These are phyloP conservation scores for Pichia thaimueangensis DNA, from an alignment of 805 yeast species.

Conservation along the genomic window DNA sequence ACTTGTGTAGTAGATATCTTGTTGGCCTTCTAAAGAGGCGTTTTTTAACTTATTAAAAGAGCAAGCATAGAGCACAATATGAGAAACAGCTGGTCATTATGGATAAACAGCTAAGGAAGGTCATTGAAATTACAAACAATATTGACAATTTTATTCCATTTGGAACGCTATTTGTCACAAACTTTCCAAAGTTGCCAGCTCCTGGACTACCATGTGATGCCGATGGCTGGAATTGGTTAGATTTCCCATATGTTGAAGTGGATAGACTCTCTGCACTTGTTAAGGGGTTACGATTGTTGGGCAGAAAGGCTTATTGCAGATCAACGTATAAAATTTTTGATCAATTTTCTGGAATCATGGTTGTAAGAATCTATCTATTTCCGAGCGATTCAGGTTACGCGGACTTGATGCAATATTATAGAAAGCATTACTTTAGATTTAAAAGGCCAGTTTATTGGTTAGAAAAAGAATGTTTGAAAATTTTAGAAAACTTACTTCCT, in stretches of 20 bases:
- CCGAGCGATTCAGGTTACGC: slow-evolving; percentile 39
- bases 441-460: slow-evolving; percentile 32
- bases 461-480: slow-evolving; percentile 24
- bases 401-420: slow-evolving; percentile 30
- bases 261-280: slow-evolving; percentile 16
- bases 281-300: slow-evolving; percentile 37
- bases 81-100: too few relatives aligned
- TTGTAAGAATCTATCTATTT: slow-evolving; percentile 41
- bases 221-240: slow-evolving; percentile 54
- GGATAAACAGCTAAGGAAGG: neutral
- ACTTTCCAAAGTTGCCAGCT: slow-evolving; percentile 36
- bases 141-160: slow-evolving; percentile 36
- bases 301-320: slow-evolving; percentile 34
- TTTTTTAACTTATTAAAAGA: too few relatives aligned
- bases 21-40: too few relatives aligned
- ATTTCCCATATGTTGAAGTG: slow-evolving; percentile 32
- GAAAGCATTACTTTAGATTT: slow-evolving; percentile 28
- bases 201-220: slow-evolving; percentile 28
- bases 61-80: too few relatives aligned
- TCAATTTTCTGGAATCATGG: slow-evolving; percentile 19
- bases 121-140: slow-evolving; percentile 31
- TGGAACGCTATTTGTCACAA: slow-evolving; percentile 42
- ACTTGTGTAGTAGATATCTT: too few relatives aligned
- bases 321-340: slow-evolving; percentile 37
- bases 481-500: slow-evolving; percentile 33